A percentile compares a stretch with the other conserved stretches of the same genome.
Evolutionary conservation across 805 yeast species (phyloP).

Genomic region (Candida ovalis): DNA sequence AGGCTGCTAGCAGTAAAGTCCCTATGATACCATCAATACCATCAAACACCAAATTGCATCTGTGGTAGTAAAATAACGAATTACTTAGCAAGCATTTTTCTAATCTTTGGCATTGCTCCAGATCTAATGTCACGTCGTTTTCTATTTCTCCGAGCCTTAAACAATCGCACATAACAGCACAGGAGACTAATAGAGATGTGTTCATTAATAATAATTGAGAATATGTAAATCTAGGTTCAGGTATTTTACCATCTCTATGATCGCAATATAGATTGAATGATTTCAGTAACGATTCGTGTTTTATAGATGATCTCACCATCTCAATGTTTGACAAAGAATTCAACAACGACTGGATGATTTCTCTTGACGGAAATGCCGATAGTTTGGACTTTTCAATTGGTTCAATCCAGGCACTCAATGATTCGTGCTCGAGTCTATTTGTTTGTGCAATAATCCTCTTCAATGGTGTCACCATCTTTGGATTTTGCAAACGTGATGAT

Average conservation of each 20-base stretch:
- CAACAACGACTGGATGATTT: conserved; percentile 16
- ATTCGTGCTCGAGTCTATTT: conserved; percentile 15
- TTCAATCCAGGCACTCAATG: conserved; percentile 31
- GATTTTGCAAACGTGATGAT: conserved; percentile 16
- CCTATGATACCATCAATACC: conserved; percentile 51
- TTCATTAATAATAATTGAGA: conserved; percentile 34
- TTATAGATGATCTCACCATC: conserved; percentile 1
- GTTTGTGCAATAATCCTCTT: conserved; percentile 19
- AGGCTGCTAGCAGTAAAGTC: conserved; percentile 42
- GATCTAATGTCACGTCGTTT: conserved; percentile 4
- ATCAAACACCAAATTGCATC: conserved; percentile 45
- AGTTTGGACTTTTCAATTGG: conserved; percentile 28
- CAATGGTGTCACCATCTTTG: conserved; percentile 20
- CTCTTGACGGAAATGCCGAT: conserved; percentile 30
- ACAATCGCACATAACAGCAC: conserved; percentile 9
- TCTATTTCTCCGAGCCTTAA: conserved; percentile 1
- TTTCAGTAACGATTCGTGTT: conserved; percentile 4
- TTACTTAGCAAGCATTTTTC: conserved; percentile 34
- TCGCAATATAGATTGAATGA: conserved; percentile 20
- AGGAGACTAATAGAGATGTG: conserved; percentile 21
- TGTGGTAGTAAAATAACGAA: conserved; percentile 50
- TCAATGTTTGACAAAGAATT: not conserved
- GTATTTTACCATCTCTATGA: conserved; percentile 21
- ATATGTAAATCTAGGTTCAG: conserved; percentile 22
- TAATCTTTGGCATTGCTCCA: conserved; percentile 22